phyloP scores from a whole-genome alignment of 2,329 filamentous ascomycete species.

The Zasmidium cellare region DNA sequence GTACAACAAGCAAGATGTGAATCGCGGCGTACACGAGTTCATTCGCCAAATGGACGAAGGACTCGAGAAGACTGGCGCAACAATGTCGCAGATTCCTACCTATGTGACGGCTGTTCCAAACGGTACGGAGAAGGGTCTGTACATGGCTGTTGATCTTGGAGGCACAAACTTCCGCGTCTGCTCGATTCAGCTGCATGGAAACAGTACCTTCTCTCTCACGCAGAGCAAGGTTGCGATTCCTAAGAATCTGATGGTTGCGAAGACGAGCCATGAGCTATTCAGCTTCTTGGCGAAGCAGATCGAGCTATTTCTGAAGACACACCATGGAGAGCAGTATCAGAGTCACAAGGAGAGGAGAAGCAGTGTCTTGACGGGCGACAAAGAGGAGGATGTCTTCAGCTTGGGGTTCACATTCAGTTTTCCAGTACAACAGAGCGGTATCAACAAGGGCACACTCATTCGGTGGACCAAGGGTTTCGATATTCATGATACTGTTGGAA shows the following conservation, averaged over 20 bases:
- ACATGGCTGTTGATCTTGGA: constrained; percentile 95
- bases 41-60: constrained; percentile 88
- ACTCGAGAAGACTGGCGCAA: constrained; percentile 72
- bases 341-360: constrained; percentile 49
- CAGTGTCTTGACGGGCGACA: constrained; percentile 52
- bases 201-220: constrained; percentile 90
- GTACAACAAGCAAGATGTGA: constrained; percentile 74
- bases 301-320: constrained; percentile 78
- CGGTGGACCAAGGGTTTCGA: constrained; percentile 99
- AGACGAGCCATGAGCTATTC: constrained; percentile 84
- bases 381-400: constrained; percentile 79
- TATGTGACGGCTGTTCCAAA: constrained; percentile 96
- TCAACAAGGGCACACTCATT: constrained; percentile 92
- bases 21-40: constrained; percentile 80
- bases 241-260: constrained; percentile 82
- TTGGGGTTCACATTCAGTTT: constrained; percentile 99
- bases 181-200: constrained; percentile 88
- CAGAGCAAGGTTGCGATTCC: constrained; percentile 93
- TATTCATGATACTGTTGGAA: constrained; percentile 88
- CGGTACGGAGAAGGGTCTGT: constrained; percentile 96
- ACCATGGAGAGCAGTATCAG: constrained; percentile 86
- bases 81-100: constrained; percentile 92
- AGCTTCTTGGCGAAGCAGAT: constrained; percentile 91
- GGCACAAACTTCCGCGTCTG: constrained; percentile 98
- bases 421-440: constrained; percentile 88